phyloP scores from a whole-genome alignment of 768 basidiomycete species.

The Macrolepiota albuminosa region DNA sequence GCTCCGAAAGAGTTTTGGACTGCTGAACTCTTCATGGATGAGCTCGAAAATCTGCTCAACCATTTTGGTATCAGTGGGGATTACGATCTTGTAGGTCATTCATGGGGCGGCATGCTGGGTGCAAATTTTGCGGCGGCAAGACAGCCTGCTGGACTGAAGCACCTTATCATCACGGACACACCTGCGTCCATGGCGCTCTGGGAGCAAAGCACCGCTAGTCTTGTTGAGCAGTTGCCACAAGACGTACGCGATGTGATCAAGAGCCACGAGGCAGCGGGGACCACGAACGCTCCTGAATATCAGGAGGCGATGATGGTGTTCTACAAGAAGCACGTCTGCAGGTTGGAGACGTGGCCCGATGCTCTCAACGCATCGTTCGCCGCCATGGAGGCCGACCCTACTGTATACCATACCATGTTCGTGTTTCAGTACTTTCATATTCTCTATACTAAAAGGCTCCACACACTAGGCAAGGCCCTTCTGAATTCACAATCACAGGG shows the following conservation, averaged over 20 bases:
- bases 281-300: constrained; percentile 13
- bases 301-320: constrained; percentile 18
- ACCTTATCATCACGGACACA: constrained; percentile 26
- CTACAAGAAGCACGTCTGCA: constrained; percentile 22
- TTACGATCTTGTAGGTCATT: constrained; percentile 49
- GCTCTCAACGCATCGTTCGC: constrained; percentile 17
- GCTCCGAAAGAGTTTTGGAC: constrained; percentile 34
- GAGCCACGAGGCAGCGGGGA: constrained; percentile 18
- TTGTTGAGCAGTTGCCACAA: constrained; percentile 13
- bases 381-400: constrained; percentile 19
- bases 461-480: constrained; percentile 10
- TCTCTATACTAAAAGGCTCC: neutral
- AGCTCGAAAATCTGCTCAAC: constrained; percentile 45
- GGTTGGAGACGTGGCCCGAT: constrained; percentile 20
- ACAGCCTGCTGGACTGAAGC: constrained; percentile 34
- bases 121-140: constrained; percentile 31
- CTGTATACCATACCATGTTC: constrained; percentile 24
- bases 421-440: constrained; percentile 7
- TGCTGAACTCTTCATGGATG: constrained; percentile 43
- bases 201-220: constrained; percentile 14
- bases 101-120: constrained; percentile 54
- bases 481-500: constrained; percentile 13
- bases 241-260: constrained; percentile 16
- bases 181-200: constrained; percentile 27
- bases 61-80: constrained; percentile 33